Base-by-base conservation (phyloP, 306 rosid genomes). In the Glycine latifolia region DNA sequence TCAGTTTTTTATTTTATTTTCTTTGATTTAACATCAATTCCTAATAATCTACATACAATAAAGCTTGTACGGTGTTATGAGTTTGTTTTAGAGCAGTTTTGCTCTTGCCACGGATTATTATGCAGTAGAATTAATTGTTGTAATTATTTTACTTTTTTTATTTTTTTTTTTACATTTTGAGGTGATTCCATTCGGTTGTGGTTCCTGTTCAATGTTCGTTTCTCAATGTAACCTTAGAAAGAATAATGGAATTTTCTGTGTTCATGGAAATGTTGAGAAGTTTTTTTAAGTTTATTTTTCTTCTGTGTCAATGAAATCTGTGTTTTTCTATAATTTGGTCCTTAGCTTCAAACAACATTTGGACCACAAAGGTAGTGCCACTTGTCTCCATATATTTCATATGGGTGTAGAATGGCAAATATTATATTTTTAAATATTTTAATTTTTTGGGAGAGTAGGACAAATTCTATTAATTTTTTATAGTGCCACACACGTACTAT, bases 91-190 rank as follows among this genome's bases (percentile, higher is more conserved):
- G 75, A 8, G 50, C 50, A 62, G 6, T 67, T 6, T 37, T 60
- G 35, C 16, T 66, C 43, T 78, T 14, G 37, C 44, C 58, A 49
- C 76, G 75, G 79, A 81, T 74, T 62, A 16, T 6, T 6, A 6
- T 43, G 47, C 47, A 43, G 47, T 43, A 43, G 9, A 43, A 43
- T 37, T 37, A 37, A 4, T 43, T 61, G 68, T 47, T 80, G 52
- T 60, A 44, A n/a, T 37, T 53, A 20, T 20, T 49, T 79, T 63
- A 0, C 2, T 26, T 26, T 26, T 1, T 26, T n/a, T n/a, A n/a
- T n/a, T 26, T 26, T 26, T 26, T 35, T 35, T 43, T 53, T 43
- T 11, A 13, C 12, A 11, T 6, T 78, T 8, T 78, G 55, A 50
- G 41, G 70, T n/a, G 71, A 6, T 15, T 62, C 33, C 55, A 10